A percentile compares a stretch with the other conserved stretches of the same genome.
phyloP scores from a whole-genome alignment of 176 grass and related monocot species.

The Bothriochloa decipiens region DNA sequence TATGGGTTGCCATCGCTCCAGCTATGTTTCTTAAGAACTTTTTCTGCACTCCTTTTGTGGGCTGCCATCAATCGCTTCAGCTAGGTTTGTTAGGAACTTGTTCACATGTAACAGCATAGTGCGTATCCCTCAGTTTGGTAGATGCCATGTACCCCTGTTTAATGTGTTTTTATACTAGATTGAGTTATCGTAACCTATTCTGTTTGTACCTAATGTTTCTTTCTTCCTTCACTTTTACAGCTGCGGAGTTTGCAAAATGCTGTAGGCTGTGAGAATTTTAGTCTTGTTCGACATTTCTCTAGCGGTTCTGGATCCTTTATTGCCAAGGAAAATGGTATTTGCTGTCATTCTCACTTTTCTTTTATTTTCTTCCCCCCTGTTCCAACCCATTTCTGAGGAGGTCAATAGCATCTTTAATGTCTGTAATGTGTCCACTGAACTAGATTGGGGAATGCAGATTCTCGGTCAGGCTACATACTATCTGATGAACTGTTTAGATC shows the following conservation, averaged over 20 bases:
- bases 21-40: neutral
- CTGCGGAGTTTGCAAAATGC: constrained; percentile 66
- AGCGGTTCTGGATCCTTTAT: constrained; percentile 43
- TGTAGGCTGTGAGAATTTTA: constrained; percentile 47
- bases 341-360: neutral
- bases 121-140: neutral
- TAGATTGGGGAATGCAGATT: neutral
- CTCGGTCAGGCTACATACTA: neutral
- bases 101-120: neutral
- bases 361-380: neutral
- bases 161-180: neutral
- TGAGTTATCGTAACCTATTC: neutral
- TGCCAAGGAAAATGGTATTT: constrained; percentile 52
- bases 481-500: neutral
- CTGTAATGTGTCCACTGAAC: neutral
- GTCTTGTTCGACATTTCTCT: constrained; percentile 60
- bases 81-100: neutral
- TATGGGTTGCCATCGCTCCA: neutral
- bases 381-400: neutral
- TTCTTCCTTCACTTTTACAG: constrained; percentile 53
- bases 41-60: neutral
- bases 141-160: neutral
- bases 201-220: neutral
- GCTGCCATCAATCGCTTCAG: neutral
- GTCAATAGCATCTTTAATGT: neutral